Conservation (phyloP, 306 rosid species). For the Cicer bijugum region DNA sequence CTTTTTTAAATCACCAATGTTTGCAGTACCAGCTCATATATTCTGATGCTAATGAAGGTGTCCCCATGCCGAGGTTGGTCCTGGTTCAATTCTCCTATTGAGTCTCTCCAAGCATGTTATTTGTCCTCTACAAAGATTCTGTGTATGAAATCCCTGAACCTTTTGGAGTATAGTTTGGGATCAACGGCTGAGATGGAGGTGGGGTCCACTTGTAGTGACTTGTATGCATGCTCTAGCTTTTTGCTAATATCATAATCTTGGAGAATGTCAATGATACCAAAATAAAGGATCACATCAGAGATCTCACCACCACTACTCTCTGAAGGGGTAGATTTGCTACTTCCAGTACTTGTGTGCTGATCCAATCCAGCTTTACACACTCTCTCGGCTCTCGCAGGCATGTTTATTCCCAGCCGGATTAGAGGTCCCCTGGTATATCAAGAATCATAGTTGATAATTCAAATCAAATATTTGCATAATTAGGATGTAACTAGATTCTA, state of each 20-base stretch:
- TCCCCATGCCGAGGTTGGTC: constrained; percentile 40
- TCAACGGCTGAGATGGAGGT: constrained; percentile 64
- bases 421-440: constrained; percentile 56
- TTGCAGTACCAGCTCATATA: constrained; percentile 44
- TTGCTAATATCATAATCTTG: constrained; percentile 65
- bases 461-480: neutral
- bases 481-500: neutral
- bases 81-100: constrained; percentile 28
- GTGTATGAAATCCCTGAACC: constrained; percentile 58
- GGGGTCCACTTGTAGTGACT: constrained; percentile 64
- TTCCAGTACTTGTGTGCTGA: constrained; percentile 56
- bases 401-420: constrained; percentile 57
- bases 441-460: constrained; percentile 15
- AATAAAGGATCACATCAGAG: constrained; percentile 61
- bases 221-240: constrained; percentile 71
- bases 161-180: constrained; percentile 64
- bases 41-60: constrained; percentile 24
- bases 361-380: constrained; percentile 53
- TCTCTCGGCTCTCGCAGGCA: constrained; percentile 61
- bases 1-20: constrained; percentile 26
- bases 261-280: constrained; percentile 71
- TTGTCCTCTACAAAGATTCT: constrained; percentile 66
- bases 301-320: constrained; percentile 49
- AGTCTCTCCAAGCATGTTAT: constrained; percentile 39
- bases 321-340: constrained; percentile 51